Evolutionary conservation across 805 yeast species (phyloP).

Genomic region (Clavispora santaluciae): DNA sequence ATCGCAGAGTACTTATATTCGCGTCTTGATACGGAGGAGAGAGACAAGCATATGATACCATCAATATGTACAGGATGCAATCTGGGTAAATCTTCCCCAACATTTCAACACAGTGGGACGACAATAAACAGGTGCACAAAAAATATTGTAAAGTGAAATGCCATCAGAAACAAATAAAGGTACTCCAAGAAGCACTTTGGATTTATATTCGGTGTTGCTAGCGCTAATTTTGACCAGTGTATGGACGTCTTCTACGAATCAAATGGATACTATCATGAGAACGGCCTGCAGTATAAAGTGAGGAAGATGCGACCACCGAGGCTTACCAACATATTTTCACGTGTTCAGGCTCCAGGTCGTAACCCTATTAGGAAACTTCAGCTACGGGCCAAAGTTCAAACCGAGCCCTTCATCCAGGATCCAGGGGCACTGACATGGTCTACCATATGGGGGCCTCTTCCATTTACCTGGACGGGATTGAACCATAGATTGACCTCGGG

Average conservation of each 20-base stretch:
- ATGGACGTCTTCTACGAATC: no score
- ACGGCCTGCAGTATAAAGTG: not conserved
- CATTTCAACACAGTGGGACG: no score
- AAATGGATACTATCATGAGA: not conserved
- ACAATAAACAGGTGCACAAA: no score
- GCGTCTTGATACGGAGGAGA: not conserved
- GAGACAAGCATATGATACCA: not conserved
- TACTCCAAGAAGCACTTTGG: not conserved
- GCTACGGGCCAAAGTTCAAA: not conserved
- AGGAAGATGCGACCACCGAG: not conserved
- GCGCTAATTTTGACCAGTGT: no score
- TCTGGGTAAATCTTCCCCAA: no score
- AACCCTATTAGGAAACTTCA: not conserved
- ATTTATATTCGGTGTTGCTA: no score
- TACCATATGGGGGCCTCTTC: not conserved
- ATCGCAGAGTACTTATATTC: not conserved
- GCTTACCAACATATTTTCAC: not conserved
- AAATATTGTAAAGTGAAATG: no score
- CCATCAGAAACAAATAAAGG: no score
- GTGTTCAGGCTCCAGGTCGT: not conserved
- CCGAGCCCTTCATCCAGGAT: constrained; percentile 10
- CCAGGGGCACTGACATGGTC: constrained; percentile 11
- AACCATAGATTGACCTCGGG: constrained; percentile 13
- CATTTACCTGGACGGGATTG: not conserved
- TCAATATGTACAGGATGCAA: not conserved